Evolutionary conservation across 345 rosid genomes (phyloP).

Genomic region (Bretschneidera sinensis): DNA sequence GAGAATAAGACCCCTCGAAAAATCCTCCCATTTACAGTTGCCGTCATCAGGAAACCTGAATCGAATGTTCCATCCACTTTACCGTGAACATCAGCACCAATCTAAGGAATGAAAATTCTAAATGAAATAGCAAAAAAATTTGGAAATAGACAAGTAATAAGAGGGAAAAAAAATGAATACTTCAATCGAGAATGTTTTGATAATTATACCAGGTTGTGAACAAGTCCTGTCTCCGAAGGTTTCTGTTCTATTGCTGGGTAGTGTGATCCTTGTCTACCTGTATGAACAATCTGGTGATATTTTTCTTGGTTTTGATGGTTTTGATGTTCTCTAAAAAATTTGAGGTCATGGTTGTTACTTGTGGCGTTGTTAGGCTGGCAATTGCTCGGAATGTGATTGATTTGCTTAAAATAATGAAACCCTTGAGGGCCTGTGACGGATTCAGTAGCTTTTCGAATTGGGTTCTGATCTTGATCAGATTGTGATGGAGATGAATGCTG

Average conservation of each 20-base stretch:
- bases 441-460: slow-evolving; percentile 23
- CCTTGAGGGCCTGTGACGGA: slow-evolving; percentile 27
- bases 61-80: slow-evolving; percentile 73
- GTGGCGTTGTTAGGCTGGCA: slow-evolving; percentile 20
- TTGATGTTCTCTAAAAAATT: slow-evolving; percentile 19
- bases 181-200: neutral
- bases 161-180: neutral
- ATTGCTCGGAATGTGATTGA: slow-evolving; percentile 26
- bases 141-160: too few relatives aligned
- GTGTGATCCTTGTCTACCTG: slow-evolving; percentile 24
- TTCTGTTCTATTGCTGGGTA: slow-evolving; percentile 19
- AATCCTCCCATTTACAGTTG: slow-evolving; percentile 55
- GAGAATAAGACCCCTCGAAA: slow-evolving; percentile 69
- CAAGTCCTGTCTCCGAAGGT: slow-evolving; percentile 21
- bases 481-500: slow-evolving; percentile 68
- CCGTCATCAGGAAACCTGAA: slow-evolving; percentile 63
- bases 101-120: slow-evolving; percentile 22
- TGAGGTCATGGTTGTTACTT: slow-evolving; percentile 22
- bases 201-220: slow-evolving; percentile 40
- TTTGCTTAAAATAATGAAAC: slow-evolving; percentile 34
- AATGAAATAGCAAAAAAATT: neutral
- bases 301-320: slow-evolving; percentile 22
- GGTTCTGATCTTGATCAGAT: slow-evolving; percentile 61
- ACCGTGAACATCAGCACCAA: slow-evolving; percentile 64
- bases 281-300: slow-evolving; percentile 15